Base-by-base conservation (phyloP, 179 eudicot genomes). In the Dionaea muscipula region DNA sequence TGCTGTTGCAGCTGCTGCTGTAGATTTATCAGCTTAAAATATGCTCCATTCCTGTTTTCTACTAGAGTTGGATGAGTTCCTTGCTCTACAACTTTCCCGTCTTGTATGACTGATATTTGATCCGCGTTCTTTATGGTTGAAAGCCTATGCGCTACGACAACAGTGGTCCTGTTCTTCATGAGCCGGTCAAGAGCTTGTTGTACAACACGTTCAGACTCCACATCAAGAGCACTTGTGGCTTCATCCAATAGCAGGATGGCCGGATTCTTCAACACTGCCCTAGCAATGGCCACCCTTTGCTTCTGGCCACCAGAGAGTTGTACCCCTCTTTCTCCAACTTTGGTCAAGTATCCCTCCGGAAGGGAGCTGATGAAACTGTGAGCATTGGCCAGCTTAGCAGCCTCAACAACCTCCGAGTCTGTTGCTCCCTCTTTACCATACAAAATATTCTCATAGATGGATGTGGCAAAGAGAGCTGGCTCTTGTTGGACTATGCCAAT, bases 301-400 rank as follows among this genome's bases (percentile, higher is more conserved):
- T 87, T 91, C 43, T 91, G 98, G 6, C 98, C 99, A 12, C 96
- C 99, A 0, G 99, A 93, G 15, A 93, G 78, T 53, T 91, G 94
- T 2, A 87, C 81, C 26, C 98, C 98, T 68, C 94, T 61, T 38
- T 91, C 96, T 2, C 99, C 99, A 11, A 93, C 99, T 66, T 63
- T 79, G 24, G 99, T 93, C 7, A 76, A 81, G 79, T 93, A 93
- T 59, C 96, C 99, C 53, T 93, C 85, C 0, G 99, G 96, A 50
- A 93, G 96, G 56, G 75, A 57, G 26, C 99, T 93, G 39, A 93
- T 82, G 80, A 84, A 93, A 44, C 69, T 70, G 54, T 93, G 96
- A 0, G 95, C 99, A 28, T 93, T 88, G 1, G 95, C 93, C 10
- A 84, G 81, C 70, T 87, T 87, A 17, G 99, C 81, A 5, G 99